These are phyloP conservation scores for Ustilago hordei DNA, from an alignment of 1,284 basidiomycete species.

Conservation along the genomic window DNA sequence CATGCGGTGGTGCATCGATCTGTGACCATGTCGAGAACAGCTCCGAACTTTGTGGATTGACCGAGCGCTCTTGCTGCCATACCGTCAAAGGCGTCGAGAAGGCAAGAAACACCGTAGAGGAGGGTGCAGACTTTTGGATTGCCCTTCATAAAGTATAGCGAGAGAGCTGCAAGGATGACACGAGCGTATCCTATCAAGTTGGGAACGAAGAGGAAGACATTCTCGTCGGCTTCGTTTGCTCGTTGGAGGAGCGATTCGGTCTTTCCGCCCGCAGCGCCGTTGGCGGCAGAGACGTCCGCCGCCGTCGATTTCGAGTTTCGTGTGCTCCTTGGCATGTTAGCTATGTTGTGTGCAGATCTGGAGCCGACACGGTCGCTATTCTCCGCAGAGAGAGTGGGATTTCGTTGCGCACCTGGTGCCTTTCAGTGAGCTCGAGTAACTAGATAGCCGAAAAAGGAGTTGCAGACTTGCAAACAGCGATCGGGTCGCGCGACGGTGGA, in stretches of 20 bases:
- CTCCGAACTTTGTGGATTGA: slow-evolving; percentile 94
- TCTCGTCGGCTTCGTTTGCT: slow-evolving; percentile 59
- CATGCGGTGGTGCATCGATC: slow-evolving; percentile 96
- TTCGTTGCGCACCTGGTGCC: background rate
- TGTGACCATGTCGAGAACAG: slow-evolving; percentile 99
- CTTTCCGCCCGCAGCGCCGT: slow-evolving; percentile 27
- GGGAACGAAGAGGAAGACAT: slow-evolving; percentile 81
- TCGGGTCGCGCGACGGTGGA: background rate
- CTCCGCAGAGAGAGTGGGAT: background rate
- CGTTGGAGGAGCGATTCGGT: slow-evolving; percentile 35
- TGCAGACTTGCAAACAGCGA: background rate
- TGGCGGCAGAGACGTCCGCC: slow-evolving; percentile 32
- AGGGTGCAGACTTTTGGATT: slow-evolving; percentile 91
- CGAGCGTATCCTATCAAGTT: slow-evolving; percentile 95
- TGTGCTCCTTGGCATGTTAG: slow-evolving; percentile 39
- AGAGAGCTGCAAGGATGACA: slow-evolving; percentile 87
- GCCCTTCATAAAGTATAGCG: slow-evolving; percentile 85
- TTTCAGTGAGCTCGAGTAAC: background rate
- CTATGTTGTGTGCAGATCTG: background rate
- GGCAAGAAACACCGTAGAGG: slow-evolving; percentile 89
- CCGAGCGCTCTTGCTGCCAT: slow-evolving; percentile 88
- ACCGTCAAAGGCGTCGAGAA: slow-evolving; percentile 95
- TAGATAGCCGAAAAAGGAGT: slow-evolving; percentile 3
- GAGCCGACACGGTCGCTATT: background rate
- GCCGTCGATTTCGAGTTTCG: slow-evolving; percentile 43